Base-by-base conservation (phyloP, 148 eudicot genomes). In the Rhododendron molle region DNA sequence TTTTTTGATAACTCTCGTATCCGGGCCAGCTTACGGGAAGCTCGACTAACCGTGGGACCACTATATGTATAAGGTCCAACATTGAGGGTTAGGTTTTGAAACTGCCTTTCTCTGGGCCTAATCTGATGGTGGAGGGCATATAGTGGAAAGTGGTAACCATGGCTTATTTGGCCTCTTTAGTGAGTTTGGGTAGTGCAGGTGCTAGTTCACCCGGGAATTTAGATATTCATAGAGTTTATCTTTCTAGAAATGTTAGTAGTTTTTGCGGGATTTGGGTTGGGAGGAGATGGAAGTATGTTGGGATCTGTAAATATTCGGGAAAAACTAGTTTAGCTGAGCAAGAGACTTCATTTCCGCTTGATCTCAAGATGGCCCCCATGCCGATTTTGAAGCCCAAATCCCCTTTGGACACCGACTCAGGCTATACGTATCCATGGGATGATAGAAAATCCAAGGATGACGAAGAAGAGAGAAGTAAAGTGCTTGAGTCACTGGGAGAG, bases 161-260 rank as follows among this genome's bases (percentile, higher is more conserved):
- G 99, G 91, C 94, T 86, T 89, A 94, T 82, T 80, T 95, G 91
- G 94, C 99, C 95, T 95, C 98, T 92, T 90, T 92, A 46, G 98
- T 91, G 84, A 93, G 92, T 87, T 91, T 95, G 92, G 99, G 99
- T 78, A 90, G 96, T 85, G 89, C 89, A 36, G 89, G 89, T 77
- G 83, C 90, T 32, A 87, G 90, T 86, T 93, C 96, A 52, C 86
- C 94, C 7, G 91, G 91, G 74, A 87, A 90, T 83, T 90, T 91
- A 60, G 95, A 95, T 46, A 88, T 89, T 62, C 92, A 88, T 73
- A 88, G 86, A 88, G 90, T 90, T 86, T 85, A 92, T 85, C 77
- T 86, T 73, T 89, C 90, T 81, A 90, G 92, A 86, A 90, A 92
- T 88, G 87, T 85, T 85, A 82, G 90, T 78, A 91, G 89, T 90